Evolutionary conservation across 2,329 filamentous ascomycete genomes (phyloP), one percentile per base, ranked within the genome.

Genomic region (Apiospora pterosperma): DNA sequence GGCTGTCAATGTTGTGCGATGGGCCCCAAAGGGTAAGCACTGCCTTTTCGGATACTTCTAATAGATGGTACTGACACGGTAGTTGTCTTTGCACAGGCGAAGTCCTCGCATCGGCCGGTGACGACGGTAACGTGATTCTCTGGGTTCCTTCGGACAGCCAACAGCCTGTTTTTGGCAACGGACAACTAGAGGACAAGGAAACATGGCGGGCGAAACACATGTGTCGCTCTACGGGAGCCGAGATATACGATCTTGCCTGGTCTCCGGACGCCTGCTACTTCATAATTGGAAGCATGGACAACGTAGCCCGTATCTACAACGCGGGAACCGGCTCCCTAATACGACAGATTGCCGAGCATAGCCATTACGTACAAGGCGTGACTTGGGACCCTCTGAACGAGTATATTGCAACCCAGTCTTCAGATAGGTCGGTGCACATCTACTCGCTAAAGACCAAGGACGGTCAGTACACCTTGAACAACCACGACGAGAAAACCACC

Each of bases 211-310:
- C 95, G 67, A 98, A 97, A 80, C 93, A 97, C 76, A 98, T 98
- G 96, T 98, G 94, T 78, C 89, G 96, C 67, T 97, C 94, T 58
- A 92, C 92, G 67, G 95, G 94, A 39, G 93, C 94, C 12, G 96
- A 99, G 77, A 98, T 99, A 70, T 99, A 99, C 79, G 96, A 99
- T 78, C 82, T 99, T 64, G 96, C 96, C 61, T 99, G 96, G 96
- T 98, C 96, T 60, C 96, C 96, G n/a, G 96, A 99, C 77, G 93
- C 92, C 42, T 83, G 90, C 42, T 96, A 96, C 80, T 97, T 99
- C 81, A 97, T 99, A 72, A 97, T 96, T 28, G 96, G 96, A 42
- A 98, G 96, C 80, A 98, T 99, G 94, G 96, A 99, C 81, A 99
- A 99, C 76, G 90, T 98, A 76, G 94, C 96, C 65, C 88, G 95